Evolutionary conservation across 768 basidiomycete species (phyloP), one percentile per base, ranked within the genome.

Genomic region (Suillus decipiens): DNA sequence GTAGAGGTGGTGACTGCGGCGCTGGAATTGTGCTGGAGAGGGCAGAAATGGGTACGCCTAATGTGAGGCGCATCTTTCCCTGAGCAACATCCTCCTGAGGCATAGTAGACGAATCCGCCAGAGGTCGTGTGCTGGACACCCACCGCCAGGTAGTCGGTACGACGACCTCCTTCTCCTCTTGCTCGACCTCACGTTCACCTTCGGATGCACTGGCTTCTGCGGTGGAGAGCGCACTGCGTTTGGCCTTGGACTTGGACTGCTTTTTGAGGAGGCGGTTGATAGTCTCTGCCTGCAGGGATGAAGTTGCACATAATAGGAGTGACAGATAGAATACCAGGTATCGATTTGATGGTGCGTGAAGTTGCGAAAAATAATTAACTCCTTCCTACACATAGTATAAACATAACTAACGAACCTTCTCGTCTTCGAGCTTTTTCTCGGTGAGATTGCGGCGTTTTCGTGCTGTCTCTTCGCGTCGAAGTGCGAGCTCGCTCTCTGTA

Each of bases 201-300:
- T 76, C 75, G 14, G 68, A 66, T 33, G 72, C 65, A 8, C 75
- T 65, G 64, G 77, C 86, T 43, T 85, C 84, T 0, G 79, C 79
- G 1, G 81, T 83, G 17, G 81, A 80, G 34, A 79, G 67, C 0
- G 74, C 80, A n/a, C 79, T 82, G 12, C 87, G 84, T 67, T 85
- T 89, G 57, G 81, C 84, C 50, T 84, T 83, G 2, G 89, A 81
- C 11, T 88, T 84, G 19, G 88, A 87, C 71, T 92, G 92, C 74
- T 94, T 95, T 73, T 93, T 93, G 58, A 95, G 83, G 15, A 95
- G 81, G 33, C 93, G 88, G 68, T 94, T 94, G 73, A 95, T 95
- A 0, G 93, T 95, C 69, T 95, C 93, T 28, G 86, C 86, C 90
- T 93, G 68, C 22, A 37, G 47, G 24, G 37, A 41, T 31, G 10